phyloP scores from a whole-genome alignment of 345 rosid species.

The Fremontodendron californicum region DNA sequence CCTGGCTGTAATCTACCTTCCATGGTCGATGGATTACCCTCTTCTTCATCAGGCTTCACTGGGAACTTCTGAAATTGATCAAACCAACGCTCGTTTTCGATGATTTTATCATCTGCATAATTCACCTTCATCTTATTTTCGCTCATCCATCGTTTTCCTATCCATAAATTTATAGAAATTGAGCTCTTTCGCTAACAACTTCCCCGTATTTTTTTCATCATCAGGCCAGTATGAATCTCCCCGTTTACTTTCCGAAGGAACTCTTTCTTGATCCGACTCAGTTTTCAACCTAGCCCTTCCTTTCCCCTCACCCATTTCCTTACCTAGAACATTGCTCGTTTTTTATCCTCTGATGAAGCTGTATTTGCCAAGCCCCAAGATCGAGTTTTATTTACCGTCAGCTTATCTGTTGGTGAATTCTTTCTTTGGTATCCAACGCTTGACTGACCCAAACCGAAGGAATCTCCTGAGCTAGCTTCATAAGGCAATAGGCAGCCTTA shows the following conservation, averaged over 20 bases:
- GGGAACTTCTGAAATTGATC: not conserved
- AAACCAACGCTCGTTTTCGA: not conserved
- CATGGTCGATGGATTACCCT: not conserved
- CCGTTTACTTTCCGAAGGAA: not conserved
- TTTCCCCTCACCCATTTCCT: not conserved
- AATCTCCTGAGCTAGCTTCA: not conserved
- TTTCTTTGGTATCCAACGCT: not conserved
- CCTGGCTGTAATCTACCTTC: not conserved
- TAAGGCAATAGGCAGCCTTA: conserved; percentile 13
- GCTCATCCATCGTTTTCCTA: not conserved
- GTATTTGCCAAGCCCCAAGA: not conserved
- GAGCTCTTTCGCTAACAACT: not conserved
- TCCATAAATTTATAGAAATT: not conserved
- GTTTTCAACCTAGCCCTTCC: not conserved
- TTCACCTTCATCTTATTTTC: not conserved
- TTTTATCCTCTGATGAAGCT: not conserved
- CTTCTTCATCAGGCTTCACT: too few species aligned
- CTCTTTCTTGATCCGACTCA: not conserved
- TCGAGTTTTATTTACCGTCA: not conserved
- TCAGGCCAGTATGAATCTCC: not conserved
- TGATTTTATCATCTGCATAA: not conserved
- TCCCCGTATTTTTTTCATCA: not conserved
- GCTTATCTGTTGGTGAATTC: not conserved
- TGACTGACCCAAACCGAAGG: not conserved
- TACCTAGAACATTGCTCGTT: not conserved